Base-by-base conservation (phyloP, 1,284 basidiomycete genomes). In the Cystobasidiaceae sp. region DNA sequence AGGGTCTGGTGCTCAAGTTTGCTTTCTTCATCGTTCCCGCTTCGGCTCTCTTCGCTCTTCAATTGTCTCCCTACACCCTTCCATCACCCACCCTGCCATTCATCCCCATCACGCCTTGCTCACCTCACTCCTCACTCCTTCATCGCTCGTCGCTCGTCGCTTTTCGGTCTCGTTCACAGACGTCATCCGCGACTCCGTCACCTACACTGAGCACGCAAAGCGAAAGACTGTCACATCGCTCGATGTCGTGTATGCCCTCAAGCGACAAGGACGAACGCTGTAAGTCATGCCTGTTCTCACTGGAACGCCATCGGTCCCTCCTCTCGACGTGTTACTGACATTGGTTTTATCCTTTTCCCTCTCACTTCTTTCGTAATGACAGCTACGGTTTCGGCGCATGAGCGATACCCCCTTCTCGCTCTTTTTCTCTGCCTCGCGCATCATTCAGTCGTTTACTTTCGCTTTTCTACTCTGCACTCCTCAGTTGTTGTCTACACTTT, bases 121-220 rank as follows among this genome's bases (percentile, higher is more conserved):
- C 21, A 23, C 5, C 28, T 30, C 28, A 25, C n/a, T 33, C 3
- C 32, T 19, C 4, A 6, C n/a, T n/a, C n/a, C n/a, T n/a, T n/a
- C n/a, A 39, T 39, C 11, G 37, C 37, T 39, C 11, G 32, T 44
- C 23, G n/a, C 37, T 21, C 45, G 3, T n/a, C 25, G 15, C 21
- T 43, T 28, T n/a, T 1, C 32, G 13, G 32, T 23, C 41, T 30
- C 30, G 17, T 41, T 45, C n/a, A 25, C 39, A 61, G 60, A 81
- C 73, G 30, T 61, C 13, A 60, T 55, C 50, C 41, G 61, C 25
- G 90, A 90, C 80, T 86, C 86, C 43, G 87, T 90, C 76, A 87
- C 85, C 70, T 93, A 93, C 85, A 91, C 89, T 70, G 90, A 93
- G 78, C 90, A 93, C 81, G 90, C 91, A 67, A 93, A 93, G 82